Conservation (phyloP, 1,139 yeast species). For the Candida tropicalis region DNA sequence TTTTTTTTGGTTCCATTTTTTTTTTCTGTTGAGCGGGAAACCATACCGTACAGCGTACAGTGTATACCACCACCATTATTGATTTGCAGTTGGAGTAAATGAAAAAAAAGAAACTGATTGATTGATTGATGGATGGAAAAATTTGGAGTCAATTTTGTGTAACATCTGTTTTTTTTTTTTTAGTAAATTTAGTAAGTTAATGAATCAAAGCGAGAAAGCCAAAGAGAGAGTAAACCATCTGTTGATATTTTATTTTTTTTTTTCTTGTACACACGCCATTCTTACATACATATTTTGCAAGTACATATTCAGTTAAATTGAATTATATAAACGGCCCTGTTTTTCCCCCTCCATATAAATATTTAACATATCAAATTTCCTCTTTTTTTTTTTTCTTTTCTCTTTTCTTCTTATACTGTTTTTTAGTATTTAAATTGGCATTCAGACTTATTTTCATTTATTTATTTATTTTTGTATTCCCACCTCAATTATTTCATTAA, state of each 20-base stretch:
- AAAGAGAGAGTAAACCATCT: background rate
- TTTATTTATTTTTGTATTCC: background rate
- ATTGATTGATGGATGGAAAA: slow-evolving; percentile 1
- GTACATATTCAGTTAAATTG: background rate
- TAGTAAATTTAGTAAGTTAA: slow-evolving; percentile 1
- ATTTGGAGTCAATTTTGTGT: slow-evolving; percentile 1
- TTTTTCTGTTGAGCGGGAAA: slow-evolving; percentile 1
- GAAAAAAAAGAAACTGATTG: background rate
- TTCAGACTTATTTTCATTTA: background rate
- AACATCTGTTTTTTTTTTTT: slow-evolving; percentile 1
- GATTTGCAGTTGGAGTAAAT: background rate
- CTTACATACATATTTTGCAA: slow-evolving; percentile 4
- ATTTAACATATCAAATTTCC: background rate
- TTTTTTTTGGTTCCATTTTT: slow-evolving; percentile 3
- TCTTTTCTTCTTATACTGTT: background rate
- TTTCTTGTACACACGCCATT: slow-evolving; percentile 2
- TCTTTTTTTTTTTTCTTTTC: background rate
- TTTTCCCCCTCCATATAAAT: background rate
- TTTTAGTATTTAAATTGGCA: background rate
- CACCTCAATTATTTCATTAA: background rate
- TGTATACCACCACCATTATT: too few relatives aligned
- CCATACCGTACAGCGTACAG: too few relatives aligned
- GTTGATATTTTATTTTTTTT: background rate
- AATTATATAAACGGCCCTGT: slow-evolving; percentile 3
- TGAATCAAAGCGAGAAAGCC: background rate